Conservation (phyloP, 1,284 basidiomycete species). For the Naganishia cerealis region DNA sequence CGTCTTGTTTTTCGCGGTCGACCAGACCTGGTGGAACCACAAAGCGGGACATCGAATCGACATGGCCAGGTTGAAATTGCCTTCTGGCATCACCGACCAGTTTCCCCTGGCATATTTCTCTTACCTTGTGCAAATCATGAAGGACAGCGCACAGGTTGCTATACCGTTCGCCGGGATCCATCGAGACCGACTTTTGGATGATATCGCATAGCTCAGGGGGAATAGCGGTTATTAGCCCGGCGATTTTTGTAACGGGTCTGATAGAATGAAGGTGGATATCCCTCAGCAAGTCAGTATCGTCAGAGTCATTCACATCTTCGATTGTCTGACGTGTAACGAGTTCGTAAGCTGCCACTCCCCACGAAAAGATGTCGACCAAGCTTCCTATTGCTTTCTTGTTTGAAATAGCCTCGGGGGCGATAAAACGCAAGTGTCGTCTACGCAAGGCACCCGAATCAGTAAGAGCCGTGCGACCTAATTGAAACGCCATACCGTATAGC, state of each 20-base stretch:
- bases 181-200: constrained; percentile 44
- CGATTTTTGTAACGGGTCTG: constrained; percentile 31
- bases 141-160: constrained; percentile 41
- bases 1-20: constrained; percentile 41
- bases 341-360: constrained; percentile 48
- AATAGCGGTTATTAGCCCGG: constrained; percentile 32
- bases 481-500: constrained; percentile 31
- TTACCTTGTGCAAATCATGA: constrained; percentile 44
- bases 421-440: constrained; percentile 42
- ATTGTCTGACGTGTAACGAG: constrained; percentile 42
- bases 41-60: constrained; percentile 45
- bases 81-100: constrained; percentile 37
- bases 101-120: constrained; percentile 37
- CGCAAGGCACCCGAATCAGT: constrained; percentile 30
- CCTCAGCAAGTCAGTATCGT: constrained; percentile 33
- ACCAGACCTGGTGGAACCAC: constrained; percentile 36
- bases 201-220: constrained; percentile 45
- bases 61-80: constrained; percentile 36
- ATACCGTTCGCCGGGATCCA: constrained; percentile 47
- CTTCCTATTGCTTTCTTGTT: constrained; percentile 33
- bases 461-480: constrained; percentile 22
- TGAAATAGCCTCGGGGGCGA: constrained; percentile 45
- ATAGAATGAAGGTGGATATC: constrained; percentile 38
- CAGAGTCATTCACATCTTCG: constrained; percentile 40
- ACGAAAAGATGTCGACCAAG: constrained; percentile 46